phyloP scores from a whole-genome alignment of 2,329 filamentous ascomycete genomes.

The Penicillium sp. region DNA sequence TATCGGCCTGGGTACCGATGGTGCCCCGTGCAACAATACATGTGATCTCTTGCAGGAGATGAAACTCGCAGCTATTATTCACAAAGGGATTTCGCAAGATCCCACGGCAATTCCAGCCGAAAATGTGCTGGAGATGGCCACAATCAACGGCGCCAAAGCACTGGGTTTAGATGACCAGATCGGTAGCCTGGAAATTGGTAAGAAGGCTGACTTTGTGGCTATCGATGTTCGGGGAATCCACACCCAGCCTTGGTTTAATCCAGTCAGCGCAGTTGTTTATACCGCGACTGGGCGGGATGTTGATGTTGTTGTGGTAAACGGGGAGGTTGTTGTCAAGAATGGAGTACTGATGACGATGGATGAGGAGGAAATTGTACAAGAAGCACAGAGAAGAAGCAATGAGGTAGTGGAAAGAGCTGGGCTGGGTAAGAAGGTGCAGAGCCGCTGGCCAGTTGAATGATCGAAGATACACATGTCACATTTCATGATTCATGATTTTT shows the following conservation, averaged over 20 bases:
- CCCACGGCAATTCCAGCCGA: conserved; percentile 46
- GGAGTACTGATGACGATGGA: conserved; percentile 41
- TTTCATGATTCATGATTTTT: neutral
- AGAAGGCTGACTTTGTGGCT: conserved; percentile 24
- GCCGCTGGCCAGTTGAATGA: conserved; percentile 37
- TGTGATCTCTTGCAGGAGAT: conserved; percentile 55
- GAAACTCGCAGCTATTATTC: conserved; percentile 52
- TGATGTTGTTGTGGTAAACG: conserved; percentile 46
- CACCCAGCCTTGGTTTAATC: conserved; percentile 42
- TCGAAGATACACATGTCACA: neutral
- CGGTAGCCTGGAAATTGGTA: conserved; percentile 37
- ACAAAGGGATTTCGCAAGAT: conserved; percentile 46
- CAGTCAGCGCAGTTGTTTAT: conserved; percentile 45
- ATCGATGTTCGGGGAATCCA: conserved; percentile 32
- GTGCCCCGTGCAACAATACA: conserved; percentile 53
- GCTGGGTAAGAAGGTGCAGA: conserved; percentile 35
- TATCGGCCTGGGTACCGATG: conserved; percentile 52
- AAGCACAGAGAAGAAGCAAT: conserved; percentile 36
- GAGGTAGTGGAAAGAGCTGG: conserved; percentile 43
- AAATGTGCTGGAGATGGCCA: conserved; percentile 49
- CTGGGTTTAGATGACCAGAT: conserved; percentile 41
- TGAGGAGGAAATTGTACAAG: conserved; percentile 40
- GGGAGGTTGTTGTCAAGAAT: conserved; percentile 39
- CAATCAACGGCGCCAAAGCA: conserved; percentile 49
- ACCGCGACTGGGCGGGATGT: conserved; percentile 47